Base-by-base conservation (phyloP, 73 alveolate species). In the Halteria grandinella region DNA sequence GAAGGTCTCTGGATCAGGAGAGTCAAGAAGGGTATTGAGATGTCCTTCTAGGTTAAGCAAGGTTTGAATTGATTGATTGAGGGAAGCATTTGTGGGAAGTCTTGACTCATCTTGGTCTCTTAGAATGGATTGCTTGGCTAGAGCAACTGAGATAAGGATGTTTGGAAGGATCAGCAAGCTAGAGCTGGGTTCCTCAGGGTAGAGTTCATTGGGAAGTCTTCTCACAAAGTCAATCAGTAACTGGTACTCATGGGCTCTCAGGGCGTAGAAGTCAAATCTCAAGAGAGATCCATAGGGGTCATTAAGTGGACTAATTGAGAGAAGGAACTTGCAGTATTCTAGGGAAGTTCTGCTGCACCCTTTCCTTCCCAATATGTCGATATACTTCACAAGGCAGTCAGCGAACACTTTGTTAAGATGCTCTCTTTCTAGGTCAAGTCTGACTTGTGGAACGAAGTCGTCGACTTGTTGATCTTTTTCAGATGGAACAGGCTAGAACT, bases 281-380 rank as follows among this genome's bases (percentile, higher is more conserved):
- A 90, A 59, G 37, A 90, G 70, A 33, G 76, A 36, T 53, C 97
- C 97, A 53, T 36, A 63, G 29, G 78, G 86, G 55, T 90, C 97
- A 28, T 52, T 50, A 4, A 55, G 60, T 7, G 97, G 94, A 59
- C 62, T 71, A 24, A 90, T 50, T 24, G 86, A 43, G 6, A 90
- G 54, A 10, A 90, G 80, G 0, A 86, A 49, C 59, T 90, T 90
- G 53, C 85, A 63, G 59, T 55, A 79, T 44, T 90, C 97, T 33
- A 90, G 47, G 6, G 93, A 83, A 10, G 97, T 81, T 44, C 91
- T 66, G 15, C 72, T 51, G 39, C 97, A 90, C 8, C 97, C 97
- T 75, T 90, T 86, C 36, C 92, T 79, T 14, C 92, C 93, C 1
- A 90, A 37, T 33, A 83, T 57, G 21, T 90, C 97, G 6, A 83